Percentiles rank a stretch among this genome's conserved stretches.
phyloP scores from a whole-genome alignment of 768 basidiomycete species.

The Termitomyces sp. region DNA sequence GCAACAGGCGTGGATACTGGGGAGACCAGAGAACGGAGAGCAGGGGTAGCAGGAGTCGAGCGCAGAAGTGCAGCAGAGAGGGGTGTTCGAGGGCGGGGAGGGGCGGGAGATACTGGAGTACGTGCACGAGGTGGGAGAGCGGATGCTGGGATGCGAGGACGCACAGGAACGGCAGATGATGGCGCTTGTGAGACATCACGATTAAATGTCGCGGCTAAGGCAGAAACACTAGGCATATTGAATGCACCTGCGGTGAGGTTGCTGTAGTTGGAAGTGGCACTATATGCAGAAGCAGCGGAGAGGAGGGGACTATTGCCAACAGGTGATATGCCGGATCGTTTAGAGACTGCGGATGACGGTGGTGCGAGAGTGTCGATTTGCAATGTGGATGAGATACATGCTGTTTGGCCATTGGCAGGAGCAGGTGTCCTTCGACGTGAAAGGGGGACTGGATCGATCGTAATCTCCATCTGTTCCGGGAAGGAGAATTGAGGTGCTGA shows the following conservation, averaged over 20 bases:
- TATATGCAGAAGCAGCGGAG: conserved; percentile 14
- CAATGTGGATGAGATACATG: neutral
- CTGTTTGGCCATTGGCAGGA: neutral
- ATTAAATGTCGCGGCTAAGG: conserved; percentile 8
- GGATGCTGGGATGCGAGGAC: conserved; percentile 8
- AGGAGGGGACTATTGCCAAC: conserved; percentile 13
- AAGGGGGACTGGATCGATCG: conserved; percentile 17
- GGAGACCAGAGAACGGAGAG: conserved; percentile 14
- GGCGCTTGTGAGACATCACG: conserved; percentile 9
- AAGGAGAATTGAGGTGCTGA: conserved; percentile 25
- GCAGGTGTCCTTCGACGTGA: conserved; percentile 13
- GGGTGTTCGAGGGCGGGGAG: conserved; percentile 14
- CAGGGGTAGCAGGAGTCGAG: conserved; percentile 12
- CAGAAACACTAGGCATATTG: conserved; percentile 10
- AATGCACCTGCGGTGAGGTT: conserved; percentile 3
- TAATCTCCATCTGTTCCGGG: conserved; percentile 22
- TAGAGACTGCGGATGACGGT: conserved; percentile 11
- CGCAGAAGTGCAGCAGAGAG: conserved; percentile 10
- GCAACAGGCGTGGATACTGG: conserved; percentile 15
- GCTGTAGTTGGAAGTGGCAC: conserved; percentile 7
- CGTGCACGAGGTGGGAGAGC: conserved; percentile 63
- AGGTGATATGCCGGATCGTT: conserved; percentile 13
- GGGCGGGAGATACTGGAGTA: conserved; percentile 23
- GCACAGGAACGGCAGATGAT: conserved; percentile 5
- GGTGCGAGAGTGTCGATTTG: conserved; percentile 11